Conservation (phyloP, 108 stramenopile genomes). For the Nannochloropsis gaditana region DNA sequence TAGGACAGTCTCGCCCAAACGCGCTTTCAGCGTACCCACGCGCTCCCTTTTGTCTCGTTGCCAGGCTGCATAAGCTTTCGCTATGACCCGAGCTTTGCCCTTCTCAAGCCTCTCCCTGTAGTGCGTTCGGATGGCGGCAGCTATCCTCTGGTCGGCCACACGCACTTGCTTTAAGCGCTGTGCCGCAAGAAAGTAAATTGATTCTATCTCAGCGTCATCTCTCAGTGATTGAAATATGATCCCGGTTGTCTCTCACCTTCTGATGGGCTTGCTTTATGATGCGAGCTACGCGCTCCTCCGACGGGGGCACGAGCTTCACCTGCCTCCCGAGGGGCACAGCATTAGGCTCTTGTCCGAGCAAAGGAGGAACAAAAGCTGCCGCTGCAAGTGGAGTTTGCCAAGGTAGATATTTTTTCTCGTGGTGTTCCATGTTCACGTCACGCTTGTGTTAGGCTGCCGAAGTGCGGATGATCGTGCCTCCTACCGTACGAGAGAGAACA, state of each 20-base stretch:
- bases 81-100: slow-evolving; percentile 1
- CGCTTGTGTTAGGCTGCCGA: too few relatives aligned
- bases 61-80: slow-evolving; percentile 7
- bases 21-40: not conserved
- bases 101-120: not conserved
- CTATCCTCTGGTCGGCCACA: not conserved
- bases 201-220: not conserved
- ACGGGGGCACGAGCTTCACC: not conserved
- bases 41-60: not conserved
- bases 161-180: not conserved
- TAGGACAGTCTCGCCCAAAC: not conserved
- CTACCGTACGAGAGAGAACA: too few relatives aligned
- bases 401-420: too few relatives aligned
- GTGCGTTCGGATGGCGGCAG: not conserved
- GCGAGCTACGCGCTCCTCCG: not conserved
- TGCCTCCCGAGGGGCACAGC: not conserved
- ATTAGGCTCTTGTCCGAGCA: not conserved
- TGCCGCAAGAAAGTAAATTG: not conserved
- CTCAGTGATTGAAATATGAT: not conserved
- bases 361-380: not conserved
- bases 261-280: slow-evolving; percentile 17
- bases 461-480: too few relatives aligned
- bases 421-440: too few relatives aligned
- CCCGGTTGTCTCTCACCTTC: not conserved
- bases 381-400: not conserved